A percentile compares a stretch with the other conserved stretches of the same genome.
Conservation (phyloP, 1,284 basidiomycete genomes). For the Singerocomus rubriflavus region DNA sequence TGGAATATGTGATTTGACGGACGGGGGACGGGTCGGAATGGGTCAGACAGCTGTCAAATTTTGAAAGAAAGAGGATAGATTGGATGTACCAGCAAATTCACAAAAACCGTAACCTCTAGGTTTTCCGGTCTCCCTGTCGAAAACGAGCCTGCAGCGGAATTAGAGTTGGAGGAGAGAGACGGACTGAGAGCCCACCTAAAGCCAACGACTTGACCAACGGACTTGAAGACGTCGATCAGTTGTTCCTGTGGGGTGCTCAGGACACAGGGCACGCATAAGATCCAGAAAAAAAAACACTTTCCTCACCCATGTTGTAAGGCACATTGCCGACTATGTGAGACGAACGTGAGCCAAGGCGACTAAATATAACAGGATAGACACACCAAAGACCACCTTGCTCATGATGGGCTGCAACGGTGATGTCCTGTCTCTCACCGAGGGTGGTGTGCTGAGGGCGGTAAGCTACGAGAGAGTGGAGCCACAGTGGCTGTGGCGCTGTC, state of each 20-base stretch:
- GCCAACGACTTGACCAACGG: conserved; percentile 83
- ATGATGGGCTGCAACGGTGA: conserved; percentile 9
- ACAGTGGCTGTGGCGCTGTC: background rate
- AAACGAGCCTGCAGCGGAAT: conserved; percentile 70
- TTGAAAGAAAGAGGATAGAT: conserved; percentile 33
- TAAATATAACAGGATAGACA: conserved; percentile 4
- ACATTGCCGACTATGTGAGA: conserved; percentile 72
- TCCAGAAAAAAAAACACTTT: conserved; percentile 23
- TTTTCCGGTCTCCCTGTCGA: conserved; percentile 93
- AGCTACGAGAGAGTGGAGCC: no score
- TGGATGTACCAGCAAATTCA: conserved; percentile 85
- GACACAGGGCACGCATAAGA: background rate
- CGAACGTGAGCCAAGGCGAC: conserved; percentile 1
- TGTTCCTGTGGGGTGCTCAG: conserved; percentile 53
- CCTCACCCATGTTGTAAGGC: conserved; percentile 83
- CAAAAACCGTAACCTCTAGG: conserved; percentile 98
- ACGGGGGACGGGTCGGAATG: conserved; percentile 23
- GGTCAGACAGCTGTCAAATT: conserved; percentile 39
- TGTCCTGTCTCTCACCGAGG: background rate
- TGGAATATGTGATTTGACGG: conserved; percentile 8
- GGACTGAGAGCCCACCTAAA: conserved; percentile 54
- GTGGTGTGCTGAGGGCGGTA: background rate
- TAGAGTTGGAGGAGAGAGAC: background rate
- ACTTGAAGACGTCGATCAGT: conserved; percentile 82
- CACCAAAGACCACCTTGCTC: conserved; percentile 36